Evolutionary conservation across 805 yeast species (phyloP), one percentile per base, ranked within the genome.

Genomic region (Yamadazyma kitorensis): DNA sequence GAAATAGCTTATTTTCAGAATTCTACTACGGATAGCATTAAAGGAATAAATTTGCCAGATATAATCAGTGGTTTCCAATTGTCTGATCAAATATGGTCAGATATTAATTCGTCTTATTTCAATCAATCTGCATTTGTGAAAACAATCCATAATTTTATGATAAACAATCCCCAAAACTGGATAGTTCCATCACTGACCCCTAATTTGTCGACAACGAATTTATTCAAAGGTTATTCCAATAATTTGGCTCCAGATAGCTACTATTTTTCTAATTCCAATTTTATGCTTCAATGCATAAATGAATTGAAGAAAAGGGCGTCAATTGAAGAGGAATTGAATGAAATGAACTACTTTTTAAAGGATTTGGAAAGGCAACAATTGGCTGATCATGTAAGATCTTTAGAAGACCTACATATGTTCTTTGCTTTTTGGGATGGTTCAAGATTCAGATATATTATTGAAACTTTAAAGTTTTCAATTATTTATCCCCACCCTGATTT

Each of bases 341-440:
- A 51, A 43, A 35, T 58, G 51, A 38, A 52, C 31, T 13, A 27
- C 16, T 42, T 51, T 46, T n/a, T 56, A 38, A 17, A 25, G 8
- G 29, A 35, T 36, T 52, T 51, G 15, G 40, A 33, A 9, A 18
- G 32, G 28, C 42, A 51, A 39, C 54, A 49, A 26, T 19, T 16
- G 6, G 33, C 46, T 2, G 17, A 29, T 1, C 24, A 32, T 9
- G 35, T 40, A 7, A 49, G 44, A 31, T 41, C 49, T 1, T 38
- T 39, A 20, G 59, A 55, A n/a, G 64, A 57, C 29, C 22, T 63
- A 17, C 48, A 50, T 10, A 27, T 54, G 5, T 52, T 39, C 24
- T 52, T 65, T 33, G 43, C 41, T 17, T 51, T 64, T 11, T 56
- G 65, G 68, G 61, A 55, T 16, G 67, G 64, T 0, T 37, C 39